These are phyloP conservation scores for Cordyceps cateniannulata DNA, from an alignment of 2,329 filamentous ascomycete species.

Conservation along the genomic window DNA sequence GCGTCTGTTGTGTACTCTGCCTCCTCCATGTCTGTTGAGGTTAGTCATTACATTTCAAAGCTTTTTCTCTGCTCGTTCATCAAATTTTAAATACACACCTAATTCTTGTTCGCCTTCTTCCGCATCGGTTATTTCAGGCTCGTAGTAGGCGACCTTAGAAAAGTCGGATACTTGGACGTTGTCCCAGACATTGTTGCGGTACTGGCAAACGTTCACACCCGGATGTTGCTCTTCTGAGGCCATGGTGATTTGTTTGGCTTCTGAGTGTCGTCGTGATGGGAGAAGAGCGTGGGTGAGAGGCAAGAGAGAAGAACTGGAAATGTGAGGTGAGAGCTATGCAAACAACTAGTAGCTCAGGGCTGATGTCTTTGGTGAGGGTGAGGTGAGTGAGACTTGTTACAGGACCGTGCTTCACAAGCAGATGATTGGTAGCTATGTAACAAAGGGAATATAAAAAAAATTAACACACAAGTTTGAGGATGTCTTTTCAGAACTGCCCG, in stretches of 20 bases:
- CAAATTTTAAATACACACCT: neutral
- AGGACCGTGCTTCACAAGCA: neutral
- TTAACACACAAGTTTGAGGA: neutral
- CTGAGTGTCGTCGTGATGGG: neutral
- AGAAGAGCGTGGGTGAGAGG: neutral
- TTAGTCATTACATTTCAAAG: neutral
- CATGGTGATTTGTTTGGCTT: conserved; percentile 6
- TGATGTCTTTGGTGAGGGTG: neutral
- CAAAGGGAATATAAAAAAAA: neutral
- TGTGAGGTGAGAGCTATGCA: neutral
- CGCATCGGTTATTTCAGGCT: neutral
- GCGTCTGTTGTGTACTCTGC: conserved; percentile 12
- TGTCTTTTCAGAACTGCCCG: neutral
- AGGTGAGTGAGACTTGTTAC: conserved; percentile 2
- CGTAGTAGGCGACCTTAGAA: conserved; percentile 5
- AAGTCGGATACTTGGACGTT: conserved; percentile 5
- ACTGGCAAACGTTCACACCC: neutral
- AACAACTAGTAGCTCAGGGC: neutral
- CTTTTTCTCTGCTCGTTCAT: neutral
- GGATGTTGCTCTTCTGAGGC: conserved; percentile 9
- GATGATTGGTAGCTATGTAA: neutral
- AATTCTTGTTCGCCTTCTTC: conserved; percentile 6
- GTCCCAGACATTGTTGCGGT: conserved; percentile 3
- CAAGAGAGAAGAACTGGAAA: neutral
- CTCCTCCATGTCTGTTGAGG: neutral